phyloP scores from a whole-genome alignment of 116 monocot species.

The Dioscorea cayenensis region DNA sequence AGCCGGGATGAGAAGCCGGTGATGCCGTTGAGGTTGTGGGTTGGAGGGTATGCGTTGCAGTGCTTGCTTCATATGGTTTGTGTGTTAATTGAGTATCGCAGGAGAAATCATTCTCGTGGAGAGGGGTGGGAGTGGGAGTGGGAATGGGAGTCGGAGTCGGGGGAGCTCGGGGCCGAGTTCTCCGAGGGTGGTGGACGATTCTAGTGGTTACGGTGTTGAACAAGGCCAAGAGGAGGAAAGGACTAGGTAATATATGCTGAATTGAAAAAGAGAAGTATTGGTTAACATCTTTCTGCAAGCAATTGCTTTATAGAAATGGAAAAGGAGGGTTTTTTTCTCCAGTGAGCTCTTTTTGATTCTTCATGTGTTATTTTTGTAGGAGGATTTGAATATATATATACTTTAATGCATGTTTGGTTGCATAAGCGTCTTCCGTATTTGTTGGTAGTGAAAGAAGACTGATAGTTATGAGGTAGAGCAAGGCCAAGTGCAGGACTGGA shows the following conservation, averaged over 20 bases:
- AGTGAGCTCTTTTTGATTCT: too few species aligned
- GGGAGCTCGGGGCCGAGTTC: constrained; percentile 15
- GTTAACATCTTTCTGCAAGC: background rate
- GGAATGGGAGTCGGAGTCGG: constrained; percentile 1
- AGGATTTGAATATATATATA: background rate
- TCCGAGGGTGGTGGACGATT: constrained; percentile 19
- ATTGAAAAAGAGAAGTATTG: background rate
- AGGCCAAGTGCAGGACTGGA: too few species aligned
- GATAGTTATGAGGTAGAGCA: too few species aligned
- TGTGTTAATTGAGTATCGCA: constrained; percentile 66
- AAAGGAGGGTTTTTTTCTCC: background rate
- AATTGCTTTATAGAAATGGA: background rate
- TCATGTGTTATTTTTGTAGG: background rate
- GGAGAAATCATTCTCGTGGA: constrained; percentile 22
- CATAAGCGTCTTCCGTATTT: too few species aligned
- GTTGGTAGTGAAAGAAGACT: too few species aligned
- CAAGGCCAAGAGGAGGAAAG: constrained; percentile 32
- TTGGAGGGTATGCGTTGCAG: constrained; percentile 75
- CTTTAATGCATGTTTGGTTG: too few species aligned
- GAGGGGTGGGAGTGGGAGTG: constrained; percentile 9
- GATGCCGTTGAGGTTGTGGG: constrained; percentile 79
- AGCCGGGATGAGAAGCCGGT: constrained; percentile 59
- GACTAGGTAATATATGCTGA: constrained; percentile 35
- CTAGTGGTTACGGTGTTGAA: constrained; percentile 4
- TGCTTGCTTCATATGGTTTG: constrained; percentile 78